phyloP scores from a whole-genome alignment of 2,329 filamentous ascomycete species.

The Paraphoma chrysanthemicola region DNA sequence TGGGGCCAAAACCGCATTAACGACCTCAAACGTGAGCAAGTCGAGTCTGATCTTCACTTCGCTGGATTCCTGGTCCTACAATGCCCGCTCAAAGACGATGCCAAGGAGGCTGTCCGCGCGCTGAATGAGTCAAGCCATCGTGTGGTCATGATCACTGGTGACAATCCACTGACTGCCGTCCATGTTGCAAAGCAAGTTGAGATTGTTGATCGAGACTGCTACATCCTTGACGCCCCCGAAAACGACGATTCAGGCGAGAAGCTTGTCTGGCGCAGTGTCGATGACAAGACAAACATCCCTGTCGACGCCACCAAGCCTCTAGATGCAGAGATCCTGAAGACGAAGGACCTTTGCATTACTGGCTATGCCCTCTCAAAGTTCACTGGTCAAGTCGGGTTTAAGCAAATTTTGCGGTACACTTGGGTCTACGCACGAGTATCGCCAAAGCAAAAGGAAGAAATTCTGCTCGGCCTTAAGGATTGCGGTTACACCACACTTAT shows the following conservation, averaged over 20 bases:
- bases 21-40: conserved; percentile 89
- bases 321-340: conserved; percentile 78
- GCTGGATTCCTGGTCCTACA: conserved; percentile 96
- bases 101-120: conserved; percentile 92
- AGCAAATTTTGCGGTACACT: conserved; percentile 80
- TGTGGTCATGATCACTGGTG: conserved; percentile 98
- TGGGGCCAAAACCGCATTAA: conserved; percentile 86
- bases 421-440: conserved; percentile 99
- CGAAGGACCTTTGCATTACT: conserved; percentile 93
- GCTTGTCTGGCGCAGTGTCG: conserved; percentile 92
- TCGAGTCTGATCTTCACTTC: conserved; percentile 84
- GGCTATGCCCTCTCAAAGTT: conserved; percentile 93
- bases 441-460: conserved; percentile 98
- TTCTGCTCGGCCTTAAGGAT: conserved; percentile 93
- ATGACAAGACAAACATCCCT: conserved; percentile 84
- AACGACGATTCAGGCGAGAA: conserved; percentile 80
- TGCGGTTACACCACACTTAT: conserved; percentile 98
- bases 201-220: conserved; percentile 93
- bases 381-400: conserved; percentile 78
- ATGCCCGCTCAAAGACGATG: conserved; percentile 95
- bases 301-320: conserved; percentile 85
- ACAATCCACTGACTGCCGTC: conserved; percentile 95
- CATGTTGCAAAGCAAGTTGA: conserved; percentile 96
- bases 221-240: conserved; percentile 95
- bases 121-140: conserved; percentile 98